These are phyloP conservation scores for Xylariomycetidae sp. DNA, from an alignment of 2,329 filamentous ascomycete species.

Conservation along the genomic window DNA sequence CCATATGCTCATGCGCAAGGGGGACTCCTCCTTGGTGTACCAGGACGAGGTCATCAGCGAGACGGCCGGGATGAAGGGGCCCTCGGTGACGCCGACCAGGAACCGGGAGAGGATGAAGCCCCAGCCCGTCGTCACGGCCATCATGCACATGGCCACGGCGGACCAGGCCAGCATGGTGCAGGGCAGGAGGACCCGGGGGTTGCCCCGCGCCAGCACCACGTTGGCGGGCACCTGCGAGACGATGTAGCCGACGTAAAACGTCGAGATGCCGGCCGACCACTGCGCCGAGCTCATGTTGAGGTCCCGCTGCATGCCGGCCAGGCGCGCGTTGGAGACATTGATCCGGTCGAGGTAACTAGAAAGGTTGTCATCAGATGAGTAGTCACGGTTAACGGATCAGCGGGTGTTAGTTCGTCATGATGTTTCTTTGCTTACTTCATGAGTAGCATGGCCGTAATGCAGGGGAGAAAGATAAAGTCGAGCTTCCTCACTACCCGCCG, in stretches of 20 bases:
- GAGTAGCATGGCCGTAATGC: slow-evolving; percentile 23
- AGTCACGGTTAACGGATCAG: neutral
- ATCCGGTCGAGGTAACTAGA: slow-evolving; percentile 45
- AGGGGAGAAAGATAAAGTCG: slow-evolving; percentile 27
- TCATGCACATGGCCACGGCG: neutral
- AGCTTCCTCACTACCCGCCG: slow-evolving; percentile 25
- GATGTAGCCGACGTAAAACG: slow-evolving; percentile 41
- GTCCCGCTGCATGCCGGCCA: slow-evolving; percentile 30
- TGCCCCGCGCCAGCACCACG: slow-evolving; percentile 20
- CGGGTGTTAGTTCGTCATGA: neutral
- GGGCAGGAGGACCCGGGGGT: neutral
- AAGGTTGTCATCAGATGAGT: slow-evolving; percentile 16
- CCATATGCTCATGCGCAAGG: slow-evolving; percentile 37
- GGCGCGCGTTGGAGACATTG: slow-evolving; percentile 40
- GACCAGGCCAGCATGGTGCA: neutral
- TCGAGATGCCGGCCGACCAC: slow-evolving; percentile 35
- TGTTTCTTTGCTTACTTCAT: too few relatives aligned
- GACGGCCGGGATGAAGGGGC: neutral
- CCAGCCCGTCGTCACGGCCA: neutral
- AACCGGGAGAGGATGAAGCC: neutral
- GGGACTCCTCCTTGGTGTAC: slow-evolving; percentile 39
- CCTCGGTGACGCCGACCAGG: neutral
- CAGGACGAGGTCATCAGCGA: slow-evolving; percentile 34
- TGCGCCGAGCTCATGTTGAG: slow-evolving; percentile 28
- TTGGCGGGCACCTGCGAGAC: slow-evolving; percentile 40